Evolutionary conservation across 2,329 filamentous ascomycete genomes (phyloP).

Genomic region (Clonostachys sp.): DNA sequence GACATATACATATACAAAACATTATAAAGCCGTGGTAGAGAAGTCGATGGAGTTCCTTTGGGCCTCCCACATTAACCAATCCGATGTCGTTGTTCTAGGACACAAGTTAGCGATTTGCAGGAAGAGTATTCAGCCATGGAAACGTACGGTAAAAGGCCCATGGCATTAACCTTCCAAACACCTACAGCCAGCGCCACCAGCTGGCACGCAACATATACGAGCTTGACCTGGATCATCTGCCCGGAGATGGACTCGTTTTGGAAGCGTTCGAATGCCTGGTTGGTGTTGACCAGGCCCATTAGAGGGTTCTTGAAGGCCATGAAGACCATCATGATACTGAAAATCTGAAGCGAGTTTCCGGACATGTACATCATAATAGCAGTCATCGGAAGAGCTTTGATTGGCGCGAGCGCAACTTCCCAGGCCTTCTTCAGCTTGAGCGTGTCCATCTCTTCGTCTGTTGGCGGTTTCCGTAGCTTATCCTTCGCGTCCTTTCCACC

Average conservation of each 20-base stretch:
- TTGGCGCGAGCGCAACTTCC: constrained; percentile 90
- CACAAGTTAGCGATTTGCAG: constrained; percentile 1
- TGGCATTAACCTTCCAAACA: constrained; percentile 93
- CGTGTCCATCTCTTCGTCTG: constrained; percentile 83
- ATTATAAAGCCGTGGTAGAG: constrained; percentile 56
- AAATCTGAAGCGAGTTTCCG: constrained; percentile 95
- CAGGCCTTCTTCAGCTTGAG: constrained; percentile 98
- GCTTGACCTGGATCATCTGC: constrained; percentile 77
- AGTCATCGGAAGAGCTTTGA: constrained; percentile 96
- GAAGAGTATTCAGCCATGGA: constrained; percentile 5
- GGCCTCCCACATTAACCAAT: constrained; percentile 95
- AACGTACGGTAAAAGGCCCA: constrained; percentile 83
- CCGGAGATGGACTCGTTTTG: constrained; percentile 74
- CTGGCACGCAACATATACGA: constrained; percentile 85
- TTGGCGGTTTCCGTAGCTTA: constrained; percentile 60
- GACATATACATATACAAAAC: no score
- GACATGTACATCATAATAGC: constrained; percentile 99
- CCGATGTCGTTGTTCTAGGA: constrained; percentile 81
- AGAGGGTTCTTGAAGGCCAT: constrained; percentile 98
- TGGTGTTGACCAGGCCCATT: constrained; percentile 75
- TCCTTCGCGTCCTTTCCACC: constrained; percentile 36
- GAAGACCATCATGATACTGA: constrained; percentile 99
- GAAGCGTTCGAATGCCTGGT: constrained; percentile 85
- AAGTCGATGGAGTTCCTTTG: constrained; percentile 65
- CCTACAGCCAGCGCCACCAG: constrained; percentile 77